Evolutionary conservation across 2,329 filamentous ascomycete species (phyloP).

Genomic region (Penicillium sp.): DNA sequence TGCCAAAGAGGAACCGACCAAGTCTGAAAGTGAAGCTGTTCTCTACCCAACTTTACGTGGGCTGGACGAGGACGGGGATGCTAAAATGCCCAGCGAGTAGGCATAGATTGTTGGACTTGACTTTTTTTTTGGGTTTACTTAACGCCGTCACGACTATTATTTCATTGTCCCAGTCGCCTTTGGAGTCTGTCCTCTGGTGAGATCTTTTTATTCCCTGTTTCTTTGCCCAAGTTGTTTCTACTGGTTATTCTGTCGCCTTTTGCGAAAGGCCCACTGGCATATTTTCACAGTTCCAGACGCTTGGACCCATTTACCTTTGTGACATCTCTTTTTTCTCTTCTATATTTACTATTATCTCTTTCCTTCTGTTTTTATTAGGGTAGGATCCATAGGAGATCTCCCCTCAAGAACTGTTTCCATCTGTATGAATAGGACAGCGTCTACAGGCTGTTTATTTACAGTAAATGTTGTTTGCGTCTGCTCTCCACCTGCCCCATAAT

Average conservation of each 20-base stretch:
- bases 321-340: background rate
- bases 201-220: constrained; percentile 8
- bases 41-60: constrained; percentile 39
- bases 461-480: constrained; percentile 26
- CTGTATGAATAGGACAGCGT: constrained; percentile 23
- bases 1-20: constrained; percentile 36
- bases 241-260: constrained; percentile 5
- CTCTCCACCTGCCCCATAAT: background rate
- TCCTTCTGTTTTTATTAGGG: background rate
- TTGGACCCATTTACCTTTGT: background rate
- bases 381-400: background rate
- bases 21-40: constrained; percentile 30
- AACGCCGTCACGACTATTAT: constrained; percentile 24
- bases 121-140: constrained; percentile 4
- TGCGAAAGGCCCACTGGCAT: background rate
- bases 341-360: background rate
- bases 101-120: constrained; percentile 11
- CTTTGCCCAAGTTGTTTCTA: constrained; percentile 8
- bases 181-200: background rate
- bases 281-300: background rate
- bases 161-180: constrained; percentile 10
- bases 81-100: constrained; percentile 39
- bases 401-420: constrained; percentile 4
- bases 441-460: constrained; percentile 25
- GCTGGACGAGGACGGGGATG: constrained; percentile 40